Conservation (phyloP, 2,329 filamentous ascomycete genomes). For the Cladosporium cucumerinum region DNA sequence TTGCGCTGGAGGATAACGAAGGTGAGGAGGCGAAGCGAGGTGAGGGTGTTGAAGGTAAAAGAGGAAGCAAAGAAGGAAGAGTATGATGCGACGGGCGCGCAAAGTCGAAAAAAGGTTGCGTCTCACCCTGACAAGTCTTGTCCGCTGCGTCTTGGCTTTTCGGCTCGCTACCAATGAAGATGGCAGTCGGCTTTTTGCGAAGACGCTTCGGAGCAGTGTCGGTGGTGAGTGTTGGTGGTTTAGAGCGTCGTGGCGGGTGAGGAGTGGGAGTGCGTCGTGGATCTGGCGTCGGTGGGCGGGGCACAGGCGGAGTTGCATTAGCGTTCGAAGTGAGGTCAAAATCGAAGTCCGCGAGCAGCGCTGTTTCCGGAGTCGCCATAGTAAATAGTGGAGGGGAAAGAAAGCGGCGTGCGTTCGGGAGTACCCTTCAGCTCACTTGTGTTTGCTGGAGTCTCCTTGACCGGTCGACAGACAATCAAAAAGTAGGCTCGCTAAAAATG, state of each 20-base stretch:
- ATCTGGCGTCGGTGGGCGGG: constrained; percentile 15
- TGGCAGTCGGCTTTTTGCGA: constrained; percentile 14
- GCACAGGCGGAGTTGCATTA: not conserved
- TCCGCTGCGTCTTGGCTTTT: not conserved
- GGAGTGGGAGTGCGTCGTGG: constrained; percentile 14
- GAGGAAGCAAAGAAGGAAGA: constrained; percentile 12
- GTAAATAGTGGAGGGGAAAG: not conserved
- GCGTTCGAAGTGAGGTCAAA: constrained; percentile 12
- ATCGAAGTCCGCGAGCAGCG: constrained; percentile 10
- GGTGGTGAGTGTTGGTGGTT: not conserved
- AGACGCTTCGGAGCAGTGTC: not conserved
- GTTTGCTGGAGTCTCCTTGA: not conserved
- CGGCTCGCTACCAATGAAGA: constrained; percentile 6
- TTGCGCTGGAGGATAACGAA: constrained; percentile 25
- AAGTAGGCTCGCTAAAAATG: not conserved
- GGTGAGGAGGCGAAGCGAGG: constrained; percentile 23
- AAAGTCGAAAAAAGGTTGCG: not conserved
- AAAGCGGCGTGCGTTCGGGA: not conserved
- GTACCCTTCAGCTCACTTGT: not conserved
- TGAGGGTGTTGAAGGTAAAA: constrained; percentile 21
- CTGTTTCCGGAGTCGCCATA: constrained; percentile 9
- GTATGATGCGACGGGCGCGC: not conserved
- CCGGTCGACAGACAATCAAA: not conserved
- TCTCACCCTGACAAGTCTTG: not conserved
- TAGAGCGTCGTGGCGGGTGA: not conserved